phyloP scores from a whole-genome alignment of 2,329 filamentous ascomycete genomes.

The Venturia pyrina region DNA sequence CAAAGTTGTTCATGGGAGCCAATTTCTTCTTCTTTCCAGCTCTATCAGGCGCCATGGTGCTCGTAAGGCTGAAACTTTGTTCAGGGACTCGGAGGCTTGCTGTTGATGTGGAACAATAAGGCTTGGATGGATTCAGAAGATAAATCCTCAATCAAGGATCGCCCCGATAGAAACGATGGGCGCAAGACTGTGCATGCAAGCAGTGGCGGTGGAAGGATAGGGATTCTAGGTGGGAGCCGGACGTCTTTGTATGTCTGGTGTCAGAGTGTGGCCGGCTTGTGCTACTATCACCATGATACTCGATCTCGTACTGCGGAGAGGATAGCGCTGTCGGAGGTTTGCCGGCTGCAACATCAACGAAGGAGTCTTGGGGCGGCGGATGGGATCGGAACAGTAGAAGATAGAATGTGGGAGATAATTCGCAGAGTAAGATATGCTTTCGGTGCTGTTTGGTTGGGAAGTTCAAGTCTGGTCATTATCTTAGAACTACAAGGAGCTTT shows the following conservation, averaged over 20 bases:
- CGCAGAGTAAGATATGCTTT: background rate
- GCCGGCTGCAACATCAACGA: background rate
- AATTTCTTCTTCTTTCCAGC: background rate
- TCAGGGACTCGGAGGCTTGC: background rate
- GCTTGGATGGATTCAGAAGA: background rate
- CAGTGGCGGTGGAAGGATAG: background rate
- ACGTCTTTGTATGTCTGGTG: background rate
- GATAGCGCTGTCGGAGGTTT: background rate
- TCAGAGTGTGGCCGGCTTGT: background rate
- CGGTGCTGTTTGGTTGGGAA: background rate
- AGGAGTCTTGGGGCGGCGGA: background rate
- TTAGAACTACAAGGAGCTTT: background rate
- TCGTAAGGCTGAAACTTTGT: background rate
- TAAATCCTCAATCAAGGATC: background rate
- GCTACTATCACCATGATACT: background rate
- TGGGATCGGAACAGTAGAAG: background rate
- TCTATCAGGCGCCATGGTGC: constrained; percentile 7
- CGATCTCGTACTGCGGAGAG: background rate
- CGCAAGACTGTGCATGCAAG: background rate
- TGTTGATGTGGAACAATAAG: background rate
- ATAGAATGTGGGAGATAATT: background rate
- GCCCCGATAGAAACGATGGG: background rate
- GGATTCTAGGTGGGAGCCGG: background rate
- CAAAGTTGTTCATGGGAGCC: constrained; percentile 34
- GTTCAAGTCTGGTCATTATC: background rate